A percentile compares a stretch with the other conserved stretches of the same genome.
phyloP scores from a whole-genome alignment of 1,284 basidiomycete species.

The Apiotrichum porosum region DNA sequence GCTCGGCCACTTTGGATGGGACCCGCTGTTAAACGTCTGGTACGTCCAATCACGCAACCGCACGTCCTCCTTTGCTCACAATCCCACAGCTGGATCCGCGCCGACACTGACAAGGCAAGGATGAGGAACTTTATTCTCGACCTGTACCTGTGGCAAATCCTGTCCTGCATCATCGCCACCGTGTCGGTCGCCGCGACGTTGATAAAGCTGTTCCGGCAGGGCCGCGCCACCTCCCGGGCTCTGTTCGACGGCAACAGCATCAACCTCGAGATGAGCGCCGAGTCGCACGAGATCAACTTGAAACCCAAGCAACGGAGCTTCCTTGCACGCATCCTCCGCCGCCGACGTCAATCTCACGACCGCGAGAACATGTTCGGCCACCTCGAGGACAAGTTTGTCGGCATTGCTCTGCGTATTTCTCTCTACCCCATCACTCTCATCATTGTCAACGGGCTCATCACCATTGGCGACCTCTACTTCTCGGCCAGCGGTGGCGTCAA shows the following conservation, averaged over 20 bases:
- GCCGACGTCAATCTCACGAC: conserved; percentile 2
- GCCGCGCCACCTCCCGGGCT: conserved; percentile 25
- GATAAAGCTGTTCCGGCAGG: conserved; percentile 27
- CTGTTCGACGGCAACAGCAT: conserved; percentile 21
- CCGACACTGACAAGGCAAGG: conserved; percentile 2
- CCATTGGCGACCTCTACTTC: conserved; percentile 20
- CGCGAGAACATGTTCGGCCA: conserved; percentile 10
- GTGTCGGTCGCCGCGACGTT: conserved; percentile 24
- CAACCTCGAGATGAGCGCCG: conserved; percentile 15
- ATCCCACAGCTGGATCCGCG: conserved; percentile 5
- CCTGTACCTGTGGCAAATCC: conserved; percentile 36
- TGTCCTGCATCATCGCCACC: conserved; percentile 28
- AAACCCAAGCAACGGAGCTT: not conserved
- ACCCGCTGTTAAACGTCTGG: conserved; percentile 17
- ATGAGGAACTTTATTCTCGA: conserved; percentile 21
- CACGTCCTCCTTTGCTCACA: not conserved
- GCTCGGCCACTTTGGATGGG: conserved; percentile 22
- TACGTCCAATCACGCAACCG: not conserved
- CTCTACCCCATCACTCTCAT: conserved; percentile 25
- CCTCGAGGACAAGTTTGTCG: conserved; percentile 18
- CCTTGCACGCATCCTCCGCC: not conserved
- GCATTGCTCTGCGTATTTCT: conserved; percentile 26
- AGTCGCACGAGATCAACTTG: conserved; percentile 21
- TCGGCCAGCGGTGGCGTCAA: conserved; percentile 9
- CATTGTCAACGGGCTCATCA: conserved; percentile 25